phyloP scores from a whole-genome alignment of 2,329 filamentous ascomycete species.

The Cryoendolithus antarcticus region DNA sequence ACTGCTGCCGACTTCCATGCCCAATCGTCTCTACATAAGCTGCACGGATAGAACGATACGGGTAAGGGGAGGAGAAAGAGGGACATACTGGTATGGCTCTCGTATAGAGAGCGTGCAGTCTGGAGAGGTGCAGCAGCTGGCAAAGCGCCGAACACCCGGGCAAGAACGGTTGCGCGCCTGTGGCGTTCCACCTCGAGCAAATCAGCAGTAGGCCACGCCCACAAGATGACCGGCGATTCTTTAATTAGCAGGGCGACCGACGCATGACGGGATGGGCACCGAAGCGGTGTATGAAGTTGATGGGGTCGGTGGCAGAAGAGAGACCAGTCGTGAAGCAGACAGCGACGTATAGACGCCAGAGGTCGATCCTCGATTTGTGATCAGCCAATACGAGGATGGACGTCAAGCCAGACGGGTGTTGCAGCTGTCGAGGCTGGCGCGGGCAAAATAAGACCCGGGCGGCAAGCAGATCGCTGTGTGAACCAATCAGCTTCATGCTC shows the following conservation, averaged over 20 bases:
- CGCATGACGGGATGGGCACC: conserved; percentile 10
- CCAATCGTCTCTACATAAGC: conserved; percentile 8
- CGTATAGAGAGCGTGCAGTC: conserved; percentile 19
- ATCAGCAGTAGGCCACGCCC: conserved; percentile 8
- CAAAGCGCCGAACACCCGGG: conserved; percentile 18
- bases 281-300: too few relatives aligned
- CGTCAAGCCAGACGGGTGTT: too few relatives aligned
- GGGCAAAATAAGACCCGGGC: too few relatives aligned
- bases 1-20: conserved; percentile 3
- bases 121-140: conserved; percentile 23
- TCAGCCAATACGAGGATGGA: too few relatives aligned
- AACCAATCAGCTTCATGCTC: too few relatives aligned
- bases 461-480: too few relatives aligned
- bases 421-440: too few relatives aligned
- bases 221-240: conserved; percentile 10
- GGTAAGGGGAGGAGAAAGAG: conserved; percentile 9
- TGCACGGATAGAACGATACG: conserved; percentile 8
- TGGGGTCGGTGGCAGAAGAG: too few relatives aligned
- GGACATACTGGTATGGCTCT: conserved; percentile 21
- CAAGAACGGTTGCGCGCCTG: conserved; percentile 14
- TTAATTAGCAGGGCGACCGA: conserved; percentile 18
- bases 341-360: too few relatives aligned
- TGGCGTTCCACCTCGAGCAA: conserved; percentile 8
- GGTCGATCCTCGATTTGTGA: too few relatives aligned
- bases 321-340: too few relatives aligned